Percentiles rank a stretch among this genome's conserved stretches.
Evolutionary conservation across 2,329 filamentous ascomycete species (phyloP).

Genomic region (Penicillium sp.): DNA sequence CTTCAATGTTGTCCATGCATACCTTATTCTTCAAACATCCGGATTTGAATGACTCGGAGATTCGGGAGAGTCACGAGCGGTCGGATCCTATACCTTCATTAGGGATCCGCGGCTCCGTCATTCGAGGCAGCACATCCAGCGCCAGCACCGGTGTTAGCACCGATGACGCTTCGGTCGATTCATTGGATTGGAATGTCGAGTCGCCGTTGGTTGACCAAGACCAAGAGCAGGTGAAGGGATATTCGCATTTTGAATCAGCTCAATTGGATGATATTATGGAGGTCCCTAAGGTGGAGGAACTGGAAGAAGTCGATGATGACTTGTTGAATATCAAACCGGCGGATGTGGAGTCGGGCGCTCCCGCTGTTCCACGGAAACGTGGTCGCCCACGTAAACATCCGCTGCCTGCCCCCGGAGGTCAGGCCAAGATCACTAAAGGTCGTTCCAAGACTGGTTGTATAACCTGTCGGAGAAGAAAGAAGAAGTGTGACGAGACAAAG

Average conservation of each 20-base stretch:
- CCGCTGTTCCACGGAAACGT: slow-evolving; percentile 57
- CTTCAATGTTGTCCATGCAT: slow-evolving; percentile 43
- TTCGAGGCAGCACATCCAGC: slow-evolving; percentile 26
- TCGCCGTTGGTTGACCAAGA: slow-evolving; percentile 23
- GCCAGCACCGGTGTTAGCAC: slow-evolving; percentile 31
- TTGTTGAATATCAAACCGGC: slow-evolving; percentile 32
- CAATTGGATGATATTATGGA: slow-evolving; percentile 35
- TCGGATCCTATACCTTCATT: slow-evolving; percentile 21
- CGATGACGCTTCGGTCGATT: slow-evolving; percentile 35
- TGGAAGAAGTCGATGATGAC: slow-evolving; percentile 51
- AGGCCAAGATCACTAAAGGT: slow-evolving; percentile 74
- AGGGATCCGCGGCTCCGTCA: slow-evolving; percentile 30
- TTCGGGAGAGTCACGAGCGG: slow-evolving; percentile 22
- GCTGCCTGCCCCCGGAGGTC: slow-evolving; percentile 55
- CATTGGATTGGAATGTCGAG: slow-evolving; percentile 28
- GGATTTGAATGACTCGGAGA: slow-evolving; percentile 22
- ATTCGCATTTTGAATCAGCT: slow-evolving; percentile 26
- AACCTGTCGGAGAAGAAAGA: slow-evolving; percentile 59
- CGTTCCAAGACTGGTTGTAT: slow-evolving; percentile 58
- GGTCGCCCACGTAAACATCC: slow-evolving; percentile 82
- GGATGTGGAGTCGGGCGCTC: slow-evolving; percentile 32
- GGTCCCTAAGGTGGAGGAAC: slow-evolving; percentile 55
- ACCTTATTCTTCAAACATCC: slow-evolving; percentile 23
- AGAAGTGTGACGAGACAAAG: slow-evolving; percentile 54
- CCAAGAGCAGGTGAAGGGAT: slow-evolving; percentile 16